phyloP scores from a whole-genome alignment of 495 filamentous ascomycete genomes.

The Usnea hakonensis region DNA sequence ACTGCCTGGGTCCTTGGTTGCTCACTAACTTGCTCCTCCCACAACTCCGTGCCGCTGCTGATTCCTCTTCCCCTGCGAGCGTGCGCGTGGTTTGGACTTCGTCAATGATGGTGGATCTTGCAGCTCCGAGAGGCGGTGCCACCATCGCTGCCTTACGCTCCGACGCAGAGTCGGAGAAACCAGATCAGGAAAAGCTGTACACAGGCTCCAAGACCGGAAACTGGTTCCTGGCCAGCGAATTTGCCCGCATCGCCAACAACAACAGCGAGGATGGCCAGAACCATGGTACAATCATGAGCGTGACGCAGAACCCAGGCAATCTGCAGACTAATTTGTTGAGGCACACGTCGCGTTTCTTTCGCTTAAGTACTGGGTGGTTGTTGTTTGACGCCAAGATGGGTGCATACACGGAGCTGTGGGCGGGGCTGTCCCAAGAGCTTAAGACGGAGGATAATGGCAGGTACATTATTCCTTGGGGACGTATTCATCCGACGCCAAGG shows the following conservation, averaged over 20 bases:
- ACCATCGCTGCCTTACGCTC: constrained; percentile 24
- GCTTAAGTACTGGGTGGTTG: constrained; percentile 19
- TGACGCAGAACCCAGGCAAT: constrained; percentile 32
- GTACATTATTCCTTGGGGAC: constrained; percentile 40
- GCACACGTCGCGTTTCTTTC: constrained; percentile 13
- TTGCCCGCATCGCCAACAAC: constrained; percentile 10
- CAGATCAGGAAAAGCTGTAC: constrained; percentile 27
- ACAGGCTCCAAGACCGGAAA: constrained; percentile 26
- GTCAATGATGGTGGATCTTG: constrained; percentile 23
- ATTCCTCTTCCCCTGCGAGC: constrained; percentile 17
- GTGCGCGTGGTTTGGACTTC: constrained; percentile 34
- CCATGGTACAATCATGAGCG: constrained; percentile 36
- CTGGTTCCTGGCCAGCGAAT: constrained; percentile 25
- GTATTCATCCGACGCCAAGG: constrained; percentile 25
- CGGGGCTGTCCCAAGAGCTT: constrained; percentile 34
- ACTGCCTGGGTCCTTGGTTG: constrained; percentile 33
- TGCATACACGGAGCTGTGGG: constrained; percentile 38
- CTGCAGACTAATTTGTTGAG: constrained; percentile 28
- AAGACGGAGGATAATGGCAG: constrained; percentile 27
- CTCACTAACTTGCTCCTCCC: constrained; percentile 32
- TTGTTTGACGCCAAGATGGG: constrained; percentile 29
- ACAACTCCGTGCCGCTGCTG: constrained; percentile 22
- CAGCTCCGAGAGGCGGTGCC: constrained; percentile 22
- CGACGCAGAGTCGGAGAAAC: background rate
- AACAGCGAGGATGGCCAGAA: too few species aligned